Evolutionary conservation across 2,329 filamentous ascomycete species (phyloP).

Genomic region (Camillea tinctor): DNA sequence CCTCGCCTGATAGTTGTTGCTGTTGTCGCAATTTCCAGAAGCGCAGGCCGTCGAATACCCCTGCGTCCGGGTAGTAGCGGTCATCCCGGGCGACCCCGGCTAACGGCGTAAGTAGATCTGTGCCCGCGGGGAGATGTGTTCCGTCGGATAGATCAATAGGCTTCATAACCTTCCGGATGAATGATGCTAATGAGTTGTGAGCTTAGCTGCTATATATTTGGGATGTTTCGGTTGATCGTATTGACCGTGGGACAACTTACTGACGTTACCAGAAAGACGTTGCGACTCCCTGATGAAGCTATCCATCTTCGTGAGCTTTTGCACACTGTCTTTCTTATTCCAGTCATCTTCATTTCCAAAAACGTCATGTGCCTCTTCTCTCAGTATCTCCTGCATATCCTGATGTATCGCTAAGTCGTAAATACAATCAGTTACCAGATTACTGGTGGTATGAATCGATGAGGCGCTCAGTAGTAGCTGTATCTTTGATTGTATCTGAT

Average conservation of each 20-base stretch:
- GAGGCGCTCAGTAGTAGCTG: conserved; percentile 47
- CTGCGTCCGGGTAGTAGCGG: conserved; percentile 35
- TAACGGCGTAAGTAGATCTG: conserved; percentile 41
- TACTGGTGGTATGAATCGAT: conserved; percentile 51
- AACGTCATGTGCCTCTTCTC: conserved; percentile 47
- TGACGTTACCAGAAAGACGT: conserved; percentile 34
- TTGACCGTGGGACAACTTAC: conserved; percentile 27
- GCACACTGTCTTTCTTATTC: conserved; percentile 36
- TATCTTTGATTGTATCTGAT: conserved; percentile 39
- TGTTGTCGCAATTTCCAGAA: conserved; percentile 37
- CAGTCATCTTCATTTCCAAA: conserved; percentile 36
- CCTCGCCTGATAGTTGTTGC: conserved; percentile 12
- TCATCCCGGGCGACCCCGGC: conserved; percentile 38
- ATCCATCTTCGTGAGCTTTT: conserved; percentile 40
- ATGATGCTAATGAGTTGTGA: conserved; percentile 36
- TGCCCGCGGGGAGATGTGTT: conserved; percentile 45
- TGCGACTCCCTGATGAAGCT: conserved; percentile 41
- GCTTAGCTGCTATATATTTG: not conserved
- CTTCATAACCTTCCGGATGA: conserved; percentile 49
- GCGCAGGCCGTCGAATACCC: conserved; percentile 38
- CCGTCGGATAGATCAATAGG: conserved; percentile 54
- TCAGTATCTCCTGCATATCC: conserved; percentile 48
- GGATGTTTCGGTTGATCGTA: not conserved
- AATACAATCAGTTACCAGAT: conserved; percentile 47
- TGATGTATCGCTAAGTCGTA: conserved; percentile 52